phyloP scores from a whole-genome alignment of 768 basidiomycete species.

The Termitomyces sp. region DNA sequence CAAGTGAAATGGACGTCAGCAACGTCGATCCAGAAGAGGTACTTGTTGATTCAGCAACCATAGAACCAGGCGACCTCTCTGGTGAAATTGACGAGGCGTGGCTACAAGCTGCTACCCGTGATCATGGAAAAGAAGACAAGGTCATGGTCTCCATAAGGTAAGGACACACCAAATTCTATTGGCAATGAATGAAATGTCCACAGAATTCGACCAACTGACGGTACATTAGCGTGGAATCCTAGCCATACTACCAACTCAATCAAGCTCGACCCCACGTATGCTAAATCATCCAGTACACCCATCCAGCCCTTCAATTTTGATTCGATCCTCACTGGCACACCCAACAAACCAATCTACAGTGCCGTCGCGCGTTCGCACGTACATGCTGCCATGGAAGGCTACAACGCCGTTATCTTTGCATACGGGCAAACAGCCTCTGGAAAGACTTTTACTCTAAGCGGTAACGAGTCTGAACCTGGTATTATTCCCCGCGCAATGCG shows the following conservation, averaged over 20 bases:
- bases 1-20: constrained; percentile 73
- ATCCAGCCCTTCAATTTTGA: constrained; percentile 58
- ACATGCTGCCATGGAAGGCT: constrained; percentile 93
- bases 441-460: constrained; percentile 55
- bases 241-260: constrained; percentile 42
- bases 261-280: constrained; percentile 53
- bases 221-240: constrained; percentile 52
- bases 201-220: constrained; percentile 61
- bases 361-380: constrained; percentile 76
- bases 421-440: constrained; percentile 86
- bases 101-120: constrained; percentile 33
- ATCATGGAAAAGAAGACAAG: constrained; percentile 75
- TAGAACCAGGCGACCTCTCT: constrained; percentile 65
- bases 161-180: constrained; percentile 8
- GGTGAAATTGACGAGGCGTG: constrained; percentile 61
- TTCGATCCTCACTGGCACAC: constrained; percentile 70
- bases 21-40: constrained; percentile 71
- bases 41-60: constrained; percentile 67
- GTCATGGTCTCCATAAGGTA: constrained; percentile 83
- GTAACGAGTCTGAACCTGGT: constrained; percentile 80
- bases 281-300: constrained; percentile 35
- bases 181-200: constrained; percentile 1
- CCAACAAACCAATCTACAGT: constrained; percentile 76
- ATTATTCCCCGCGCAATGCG: constrained; percentile 92
- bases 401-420: constrained; percentile 93